Evolutionary conservation across 2,329 filamentous ascomycete species (phyloP).

Genomic region (Fusarium oxysporum): DNA sequence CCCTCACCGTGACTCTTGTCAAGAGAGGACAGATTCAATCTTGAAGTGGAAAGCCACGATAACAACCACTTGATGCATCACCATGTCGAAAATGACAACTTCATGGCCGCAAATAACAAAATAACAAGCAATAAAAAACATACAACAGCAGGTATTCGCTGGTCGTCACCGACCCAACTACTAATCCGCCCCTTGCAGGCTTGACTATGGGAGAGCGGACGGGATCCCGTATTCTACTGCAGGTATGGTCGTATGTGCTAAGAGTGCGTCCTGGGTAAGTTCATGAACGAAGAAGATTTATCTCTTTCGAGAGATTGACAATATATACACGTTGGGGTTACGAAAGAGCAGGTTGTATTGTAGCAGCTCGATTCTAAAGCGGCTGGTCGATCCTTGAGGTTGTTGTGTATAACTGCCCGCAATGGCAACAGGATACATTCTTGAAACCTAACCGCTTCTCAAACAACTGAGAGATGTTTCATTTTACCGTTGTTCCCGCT

Average conservation of each 20-base stretch:
- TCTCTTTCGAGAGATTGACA: not conserved
- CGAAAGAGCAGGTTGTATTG: not conserved
- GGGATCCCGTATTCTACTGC: slow-evolving; percentile 34
- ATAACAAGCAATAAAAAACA: not conserved
- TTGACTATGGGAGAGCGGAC: slow-evolving; percentile 34
- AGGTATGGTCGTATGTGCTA: slow-evolving; percentile 31
- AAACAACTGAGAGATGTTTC: not conserved
- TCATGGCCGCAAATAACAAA: not conserved
- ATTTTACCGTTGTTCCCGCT: not conserved
- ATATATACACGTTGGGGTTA: not conserved
- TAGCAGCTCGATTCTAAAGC: not conserved
- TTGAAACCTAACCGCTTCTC: not conserved
- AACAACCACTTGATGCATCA: not conserved
- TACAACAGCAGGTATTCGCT: slow-evolving; percentile 34
- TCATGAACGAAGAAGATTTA: not conserved
- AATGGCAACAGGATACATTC: not conserved
- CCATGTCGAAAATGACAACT: not conserved
- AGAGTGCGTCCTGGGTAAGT: not conserved
- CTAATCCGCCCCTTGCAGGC: slow-evolving; percentile 26
- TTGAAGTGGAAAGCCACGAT: not conserved
- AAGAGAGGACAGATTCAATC: not conserved
- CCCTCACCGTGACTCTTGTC: not conserved
- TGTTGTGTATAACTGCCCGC: not conserved
- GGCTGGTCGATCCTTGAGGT: too few species aligned
- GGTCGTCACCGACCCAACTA: slow-evolving; percentile 19